These are phyloP conservation scores for Huntiella moniliformis DNA, from an alignment of 2,329 filamentous ascomycete species.

Conservation along the genomic window DNA sequence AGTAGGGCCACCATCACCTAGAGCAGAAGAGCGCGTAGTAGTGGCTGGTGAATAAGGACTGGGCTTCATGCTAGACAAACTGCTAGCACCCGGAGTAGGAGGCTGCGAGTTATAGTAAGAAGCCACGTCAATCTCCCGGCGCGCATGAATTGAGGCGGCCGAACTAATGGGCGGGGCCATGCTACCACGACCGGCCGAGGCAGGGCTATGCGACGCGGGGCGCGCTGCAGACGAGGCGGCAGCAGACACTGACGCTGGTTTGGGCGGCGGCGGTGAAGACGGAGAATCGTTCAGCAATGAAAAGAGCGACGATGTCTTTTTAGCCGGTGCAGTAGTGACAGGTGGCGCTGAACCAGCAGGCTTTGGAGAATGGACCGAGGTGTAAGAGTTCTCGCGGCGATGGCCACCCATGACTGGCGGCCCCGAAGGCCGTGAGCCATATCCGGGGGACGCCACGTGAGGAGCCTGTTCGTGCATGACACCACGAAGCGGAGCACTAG, in stretches of 20 bases:
- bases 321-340: slow-evolving; percentile 17
- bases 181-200: slow-evolving; percentile 22
- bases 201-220: slow-evolving; percentile 27
- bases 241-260: slow-evolving; percentile 30
- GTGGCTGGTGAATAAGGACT: slow-evolving; percentile 28
- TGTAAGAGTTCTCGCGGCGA: slow-evolving; percentile 5
- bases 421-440: neutral
- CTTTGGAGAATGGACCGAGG: slow-evolving; percentile 4
- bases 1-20: slow-evolving; percentile 18
- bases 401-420: slow-evolving; percentile 1
- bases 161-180: slow-evolving; percentile 21
- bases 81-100: slow-evolving; percentile 20
- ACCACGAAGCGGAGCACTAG: neutral
- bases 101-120: slow-evolving; percentile 28
- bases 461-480: neutral
- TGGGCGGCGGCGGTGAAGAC: slow-evolving; percentile 22
- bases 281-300: slow-evolving; percentile 43
- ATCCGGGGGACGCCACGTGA: too few relatives aligned
- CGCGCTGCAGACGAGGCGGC: slow-evolving; percentile 23
- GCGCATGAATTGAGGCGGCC: slow-evolving; percentile 18
- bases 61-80: slow-evolving; percentile 36
- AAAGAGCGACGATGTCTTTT: slow-evolving; percentile 46
- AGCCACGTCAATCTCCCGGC: slow-evolving; percentile 28
- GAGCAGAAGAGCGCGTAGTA: slow-evolving; percentile 26
- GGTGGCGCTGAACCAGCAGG: slow-evolving; percentile 15